Conservation (phyloP, 371 early-diverging fungal genomes). For the Mortierella sp. region DNA sequence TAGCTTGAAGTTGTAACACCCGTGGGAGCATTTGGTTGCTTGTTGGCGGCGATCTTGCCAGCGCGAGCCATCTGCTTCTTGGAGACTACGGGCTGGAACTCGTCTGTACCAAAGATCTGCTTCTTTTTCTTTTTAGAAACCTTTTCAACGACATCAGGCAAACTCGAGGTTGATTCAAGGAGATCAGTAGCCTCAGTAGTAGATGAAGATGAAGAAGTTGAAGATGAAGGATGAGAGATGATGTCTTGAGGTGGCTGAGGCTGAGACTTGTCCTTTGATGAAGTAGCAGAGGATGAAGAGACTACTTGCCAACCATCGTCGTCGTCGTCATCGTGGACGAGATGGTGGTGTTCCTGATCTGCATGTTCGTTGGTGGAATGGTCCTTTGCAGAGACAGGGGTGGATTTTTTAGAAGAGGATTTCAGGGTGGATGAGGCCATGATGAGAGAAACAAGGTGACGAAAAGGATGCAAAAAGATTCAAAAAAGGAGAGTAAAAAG, state of each 20-base stretch:
- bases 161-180: background rate
- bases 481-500: no score
- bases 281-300: slow-evolving; percentile 35
- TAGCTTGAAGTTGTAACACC: slow-evolving; percentile 56
- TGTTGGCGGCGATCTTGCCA: slow-evolving; percentile 21
- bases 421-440: background rate
- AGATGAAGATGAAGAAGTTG: background rate
- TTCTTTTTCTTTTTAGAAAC: slow-evolving; percentile 52
- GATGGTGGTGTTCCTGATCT: slow-evolving; percentile 16
- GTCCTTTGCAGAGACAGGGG: background rate
- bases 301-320: slow-evolving; percentile 58
- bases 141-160: slow-evolving; percentile 21
- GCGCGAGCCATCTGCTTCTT: slow-evolving; percentile 54
- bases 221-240: background rate
- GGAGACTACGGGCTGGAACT: slow-evolving; percentile 57
- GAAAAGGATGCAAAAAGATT: no score
- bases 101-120: slow-evolving; percentile 56
- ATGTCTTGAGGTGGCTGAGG: background rate
- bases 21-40: slow-evolving; percentile 30
- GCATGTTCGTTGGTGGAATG: slow-evolving; percentile 10
- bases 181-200: slow-evolving; percentile 6
- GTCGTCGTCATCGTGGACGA: slow-evolving; percentile 53
- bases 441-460: background rate
- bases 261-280: slow-evolving; percentile 26
- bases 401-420: background rate